These are phyloP conservation scores for Fusarium sp. DNA, from an alignment of 2,329 filamentous ascomycete species.

Conservation along the genomic window DNA sequence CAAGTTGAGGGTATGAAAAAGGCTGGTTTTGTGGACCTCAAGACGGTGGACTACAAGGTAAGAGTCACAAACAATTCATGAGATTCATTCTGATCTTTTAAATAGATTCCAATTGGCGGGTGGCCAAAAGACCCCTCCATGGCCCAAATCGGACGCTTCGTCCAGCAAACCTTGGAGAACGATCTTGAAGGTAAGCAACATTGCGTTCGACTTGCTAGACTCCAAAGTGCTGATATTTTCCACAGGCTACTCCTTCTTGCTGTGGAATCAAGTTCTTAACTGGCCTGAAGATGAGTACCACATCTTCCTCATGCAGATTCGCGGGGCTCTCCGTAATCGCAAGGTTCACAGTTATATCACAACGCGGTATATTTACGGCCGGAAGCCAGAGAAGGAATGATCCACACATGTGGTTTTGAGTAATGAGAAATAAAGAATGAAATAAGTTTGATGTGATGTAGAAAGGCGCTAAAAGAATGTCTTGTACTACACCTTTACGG, in stretches of 20 bases:
- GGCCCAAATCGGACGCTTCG: conserved; percentile 33
- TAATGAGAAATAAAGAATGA: too few species aligned
- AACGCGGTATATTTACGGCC: conserved; percentile 39
- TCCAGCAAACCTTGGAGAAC: conserved; percentile 30
- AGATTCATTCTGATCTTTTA: fast-evolving
- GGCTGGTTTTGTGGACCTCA: conserved; percentile 38
- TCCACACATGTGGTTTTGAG: too few species aligned
- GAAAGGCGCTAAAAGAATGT: too few species aligned
- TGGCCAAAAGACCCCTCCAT: conserved; percentile 38
- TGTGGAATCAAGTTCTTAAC: conserved; percentile 40
- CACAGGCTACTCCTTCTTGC: conserved; percentile 14
- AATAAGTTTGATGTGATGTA: too few species aligned
- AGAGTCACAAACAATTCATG: fast-evolving
- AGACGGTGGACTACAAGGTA: conserved; percentile 40
- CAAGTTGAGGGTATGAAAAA: conserved; percentile 31
- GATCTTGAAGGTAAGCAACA: conserved; percentile 29
- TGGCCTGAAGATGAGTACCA: conserved; percentile 43
- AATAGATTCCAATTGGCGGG: conserved; percentile 35
- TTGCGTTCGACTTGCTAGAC: fast-evolving
- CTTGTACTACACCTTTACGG: too few species aligned
- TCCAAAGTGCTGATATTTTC: neutral
- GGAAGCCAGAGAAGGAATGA: conserved; percentile 6
- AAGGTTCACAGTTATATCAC: conserved; percentile 39
- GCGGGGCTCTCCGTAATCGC: conserved; percentile 34
- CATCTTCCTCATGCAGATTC: conserved; percentile 38